Base-by-base conservation (phyloP, 305 asterid species). In the Fraxinus floribunda region DNA sequence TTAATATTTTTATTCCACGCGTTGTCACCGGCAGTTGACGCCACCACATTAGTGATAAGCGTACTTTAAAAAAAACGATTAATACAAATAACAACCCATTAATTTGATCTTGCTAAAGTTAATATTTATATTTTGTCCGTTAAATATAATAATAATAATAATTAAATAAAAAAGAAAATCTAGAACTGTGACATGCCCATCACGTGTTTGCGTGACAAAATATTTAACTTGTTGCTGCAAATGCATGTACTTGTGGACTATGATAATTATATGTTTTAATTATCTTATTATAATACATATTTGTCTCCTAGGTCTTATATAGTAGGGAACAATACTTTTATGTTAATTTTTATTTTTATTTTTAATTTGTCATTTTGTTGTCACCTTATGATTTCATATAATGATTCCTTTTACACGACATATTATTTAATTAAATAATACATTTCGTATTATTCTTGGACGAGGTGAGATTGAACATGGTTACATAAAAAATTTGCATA, bases 261-360 rank as follows among this genome's bases (percentile, higher is more conserved):
- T 13, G n/a, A 46, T 15, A 46, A 13, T 46, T 46, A 3, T 44
- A 44, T 29, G 32, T 29, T 29, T 44, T 66, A 78, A 60, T 6
- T 68, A 66, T 7, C 13, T 62, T 81, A 76, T 57, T 79, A 75
- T 83, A 81, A 81, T 78, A 83, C 79, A 81, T 4, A 38, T 83
- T 71, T 86, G 89, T 86, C 87, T 82, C 87, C 85, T 46, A 22
- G 52, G 64, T 66, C 44, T 38, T 77, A 73, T 84, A 83, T 68
- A 75, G 73, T 82, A 77, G 84, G 85, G 87, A 81, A 84, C 86
- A 35, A 75, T 30, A 9, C 80, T 72, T 76, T 41, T 46, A 64
- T 11, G 82, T 57, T 81, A 64, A 4, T 26, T 26, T 26, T 26
- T 26, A 26, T 26, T 26, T 35, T 35, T 30, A 30, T 78, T 49